Conservation (phyloP, 2,329 filamentous ascomycete species). For the Ophiostoma himal-ulmi region DNA sequence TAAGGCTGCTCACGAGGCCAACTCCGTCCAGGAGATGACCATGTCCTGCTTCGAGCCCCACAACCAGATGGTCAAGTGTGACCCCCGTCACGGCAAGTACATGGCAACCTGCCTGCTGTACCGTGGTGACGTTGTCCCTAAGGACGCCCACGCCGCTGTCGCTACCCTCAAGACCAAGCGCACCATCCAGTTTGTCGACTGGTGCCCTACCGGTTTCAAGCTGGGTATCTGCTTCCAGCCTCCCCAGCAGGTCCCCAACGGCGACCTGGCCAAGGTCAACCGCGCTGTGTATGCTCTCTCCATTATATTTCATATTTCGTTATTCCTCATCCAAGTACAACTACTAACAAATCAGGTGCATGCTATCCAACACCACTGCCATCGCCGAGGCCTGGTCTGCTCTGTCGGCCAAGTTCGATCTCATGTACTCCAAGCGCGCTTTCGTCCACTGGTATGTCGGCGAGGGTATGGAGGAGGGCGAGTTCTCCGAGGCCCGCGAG, state of each 20-base stretch:
- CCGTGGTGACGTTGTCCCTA: conserved; percentile 95
- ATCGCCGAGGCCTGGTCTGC: conserved; percentile 98
- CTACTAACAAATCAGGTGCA: conserved; percentile 59
- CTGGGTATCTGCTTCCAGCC: conserved; percentile 99
- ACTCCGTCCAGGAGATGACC: conserved; percentile 97
- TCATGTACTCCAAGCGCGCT: conserved; percentile 99
- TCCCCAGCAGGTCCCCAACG: conserved; percentile 62
- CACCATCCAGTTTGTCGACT: conserved; percentile 98
- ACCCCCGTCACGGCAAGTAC: conserved; percentile 98
- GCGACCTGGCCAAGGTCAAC: conserved; percentile 95
- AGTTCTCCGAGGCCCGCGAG: conserved; percentile 98
- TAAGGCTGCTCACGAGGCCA: conserved; percentile 96
- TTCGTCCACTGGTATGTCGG: conserved; percentile 99
- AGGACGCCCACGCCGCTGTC: conserved; percentile 87
- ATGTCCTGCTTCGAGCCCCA: conserved; percentile 99
- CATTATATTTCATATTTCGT: conserved; percentile 14
- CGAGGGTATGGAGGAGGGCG: conserved; percentile 99
- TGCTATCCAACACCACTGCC: conserved; percentile 97
- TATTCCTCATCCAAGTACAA: conserved; percentile 19
- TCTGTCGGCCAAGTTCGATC: conserved; percentile 95
- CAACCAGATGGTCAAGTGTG: conserved; percentile 99
- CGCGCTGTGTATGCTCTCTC: conserved; percentile 73
- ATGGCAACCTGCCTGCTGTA: conserved; percentile 98
- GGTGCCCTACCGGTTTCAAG: conserved; percentile 99
- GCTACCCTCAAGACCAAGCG: conserved; percentile 98